These are phyloP conservation scores for Hanseniaspora osmophila DNA, from an alignment of 805 yeast species.

Conservation along the genomic window DNA sequence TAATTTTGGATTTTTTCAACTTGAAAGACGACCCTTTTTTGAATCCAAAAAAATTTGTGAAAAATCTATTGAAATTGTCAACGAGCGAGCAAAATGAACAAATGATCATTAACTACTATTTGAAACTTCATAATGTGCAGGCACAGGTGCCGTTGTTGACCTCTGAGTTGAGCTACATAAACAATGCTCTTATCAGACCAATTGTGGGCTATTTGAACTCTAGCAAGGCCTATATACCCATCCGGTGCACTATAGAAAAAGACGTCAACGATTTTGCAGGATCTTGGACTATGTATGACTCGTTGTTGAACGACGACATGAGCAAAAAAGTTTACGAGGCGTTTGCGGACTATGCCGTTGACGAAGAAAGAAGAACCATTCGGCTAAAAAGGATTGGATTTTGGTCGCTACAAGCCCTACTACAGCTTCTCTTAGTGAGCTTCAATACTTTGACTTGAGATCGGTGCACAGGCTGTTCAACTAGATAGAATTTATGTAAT, in stretches of 20 bases:
- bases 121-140: slow-evolving; percentile 70
- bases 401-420: slow-evolving; percentile 77
- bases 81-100: slow-evolving; percentile 4
- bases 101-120: slow-evolving; percentile 61
- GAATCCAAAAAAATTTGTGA: slow-evolving; percentile 36
- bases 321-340: slow-evolving; percentile 83
- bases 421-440: slow-evolving; percentile 74
- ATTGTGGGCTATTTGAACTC: slow-evolving; percentile 92
- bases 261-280: slow-evolving; percentile 78
- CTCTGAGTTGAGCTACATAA: slow-evolving; percentile 78
- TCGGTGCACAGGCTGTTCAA: not conserved
- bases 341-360: slow-evolving; percentile 75
- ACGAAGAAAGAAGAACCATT: slow-evolving; percentile 61
- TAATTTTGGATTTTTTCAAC: slow-evolving; percentile 23
- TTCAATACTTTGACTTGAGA: slow-evolving; percentile 48
- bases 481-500: too few species aligned
- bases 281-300: slow-evolving; percentile 91
- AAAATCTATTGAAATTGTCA: slow-evolving; percentile 29
- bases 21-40: slow-evolving; percentile 12
- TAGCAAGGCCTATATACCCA: slow-evolving; percentile 63
- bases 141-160: slow-evolving; percentile 83
- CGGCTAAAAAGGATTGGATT: slow-evolving; percentile 77
- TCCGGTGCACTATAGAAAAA: slow-evolving; percentile 70
- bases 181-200: slow-evolving; percentile 84
- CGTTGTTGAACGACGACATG: slow-evolving; percentile 79